Evolutionary conservation across 257 asterid species (phyloP), one percentile per base, ranked within the genome.

Genomic region (Scutellaria minor): DNA sequence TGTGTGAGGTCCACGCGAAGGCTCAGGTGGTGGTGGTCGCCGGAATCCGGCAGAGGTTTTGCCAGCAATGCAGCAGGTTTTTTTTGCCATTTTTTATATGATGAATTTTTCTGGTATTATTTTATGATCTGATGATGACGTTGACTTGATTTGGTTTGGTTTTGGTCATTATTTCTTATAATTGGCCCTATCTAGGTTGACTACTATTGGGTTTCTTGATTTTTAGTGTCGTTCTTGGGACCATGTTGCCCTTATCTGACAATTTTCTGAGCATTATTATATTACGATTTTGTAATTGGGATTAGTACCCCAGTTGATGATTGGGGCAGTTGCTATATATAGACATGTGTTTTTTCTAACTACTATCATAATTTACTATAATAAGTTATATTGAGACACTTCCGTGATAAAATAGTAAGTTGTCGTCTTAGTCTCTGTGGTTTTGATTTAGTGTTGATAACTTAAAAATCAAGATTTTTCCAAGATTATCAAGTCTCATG

Each of bases 61-160:
- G 95, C 77, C 97, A 90, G 80, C 97, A 88, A 85, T 90, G 96
- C 81, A 90, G 97, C 93, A 87, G 96, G 97, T 86, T 51, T 52
- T 57, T 18, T 18, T 24, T 24, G 11, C 1, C 39, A 54, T 50
- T 2, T 45, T 10, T 51, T 39, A 11, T 7, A 1, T 10, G 4
- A 18, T 18, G 18, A 27, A 24, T 1, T 31, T 31, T n/a, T 24
- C 8, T 56, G 20, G 13, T 77, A 39, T 20, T 78, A 27, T 67
- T 67, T 41, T 68, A 3, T 67, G 55, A 22, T 50, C 24, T 68
- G 76, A 42, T 68, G 76, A 42, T 68, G 76, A 42, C 69, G 71
- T 78, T 66, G 82, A 78, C 59, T 67, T 66, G 7, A 44, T 62
- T 60, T 64, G 1, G 50, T 59, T 31, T 31, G 1, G 50, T 59